These are phyloP conservation scores for Microsporum audouinii DNA, from an alignment of 2,329 filamentous ascomycete species.

Conservation along the genomic window DNA sequence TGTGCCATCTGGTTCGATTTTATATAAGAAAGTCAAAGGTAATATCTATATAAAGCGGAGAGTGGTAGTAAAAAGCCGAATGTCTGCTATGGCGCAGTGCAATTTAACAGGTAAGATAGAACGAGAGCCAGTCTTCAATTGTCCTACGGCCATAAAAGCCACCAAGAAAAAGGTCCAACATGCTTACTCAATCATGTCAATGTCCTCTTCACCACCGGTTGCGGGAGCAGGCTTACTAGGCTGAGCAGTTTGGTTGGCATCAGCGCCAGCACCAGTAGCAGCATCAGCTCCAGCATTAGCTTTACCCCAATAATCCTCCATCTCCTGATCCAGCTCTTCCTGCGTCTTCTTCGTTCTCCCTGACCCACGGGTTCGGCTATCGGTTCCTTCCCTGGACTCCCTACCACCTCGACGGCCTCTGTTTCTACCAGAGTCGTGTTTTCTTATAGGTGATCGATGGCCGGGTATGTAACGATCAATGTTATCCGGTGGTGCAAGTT, in stretches of 20 bases:
- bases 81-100: neutral
- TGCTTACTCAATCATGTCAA: conserved; percentile 16
- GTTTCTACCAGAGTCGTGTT: conserved; percentile 42
- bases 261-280: conserved; percentile 15
- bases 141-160: neutral
- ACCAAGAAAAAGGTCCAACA: neutral
- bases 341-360: conserved; percentile 67
- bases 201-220: conserved; percentile 12
- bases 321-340: conserved; percentile 88
- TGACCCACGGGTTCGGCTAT: conserved; percentile 37
- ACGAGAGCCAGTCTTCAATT: neutral
- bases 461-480: conserved; percentile 74
- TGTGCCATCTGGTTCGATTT: neutral
- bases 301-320: conserved; percentile 79
- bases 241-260: conserved; percentile 4
- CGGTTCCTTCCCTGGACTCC: conserved; percentile 26
- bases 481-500: conserved; percentile 49
- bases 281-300: conserved; percentile 29
- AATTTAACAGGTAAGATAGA: neutral
- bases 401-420: conserved; percentile 38
- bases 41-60: neutral
- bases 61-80: neutral
- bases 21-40: neutral
- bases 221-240: conserved; percentile 4
- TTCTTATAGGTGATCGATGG: conserved; percentile 32